These are phyloP conservation scores for Cucurbitaria berberidis DNA, from an alignment of 2,329 filamentous ascomycete species.

Conservation along the genomic window DNA sequence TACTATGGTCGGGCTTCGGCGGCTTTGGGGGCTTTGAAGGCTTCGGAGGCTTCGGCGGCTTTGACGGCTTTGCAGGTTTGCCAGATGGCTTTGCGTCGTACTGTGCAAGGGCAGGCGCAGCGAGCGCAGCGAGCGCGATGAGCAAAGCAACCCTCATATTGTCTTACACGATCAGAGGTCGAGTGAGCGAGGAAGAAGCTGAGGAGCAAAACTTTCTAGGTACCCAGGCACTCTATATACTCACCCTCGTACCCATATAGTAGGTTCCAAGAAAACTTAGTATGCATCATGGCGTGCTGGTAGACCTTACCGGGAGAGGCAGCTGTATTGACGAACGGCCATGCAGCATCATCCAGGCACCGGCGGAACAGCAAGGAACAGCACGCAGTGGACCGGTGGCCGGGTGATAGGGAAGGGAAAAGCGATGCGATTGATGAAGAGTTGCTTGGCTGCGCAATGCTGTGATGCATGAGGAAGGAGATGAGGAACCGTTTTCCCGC, in stretches of 20 bases:
- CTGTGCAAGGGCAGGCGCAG: slow-evolving; percentile 26
- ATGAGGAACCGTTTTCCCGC: too few relatives aligned
- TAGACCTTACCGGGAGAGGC: slow-evolving; percentile 28
- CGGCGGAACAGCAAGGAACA: slow-evolving; percentile 2
- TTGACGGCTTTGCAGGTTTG: slow-evolving; percentile 7
- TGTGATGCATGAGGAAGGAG: slow-evolving; percentile 32
- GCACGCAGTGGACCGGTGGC: slow-evolving; percentile 13
- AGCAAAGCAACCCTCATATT: slow-evolving; percentile 41
- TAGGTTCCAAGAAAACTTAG: slow-evolving; percentile 1
- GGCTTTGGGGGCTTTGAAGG: slow-evolving; percentile 10
- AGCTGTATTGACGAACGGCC: slow-evolving; percentile 18
- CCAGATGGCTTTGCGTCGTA: slow-evolving; percentile 13
- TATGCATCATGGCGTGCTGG: slow-evolving; percentile 5
- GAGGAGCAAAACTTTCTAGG: slow-evolving; percentile 3
- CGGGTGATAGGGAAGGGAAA: slow-evolving; percentile 19
- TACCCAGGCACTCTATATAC: slow-evolving; percentile 26
- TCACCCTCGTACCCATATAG: slow-evolving; percentile 11
- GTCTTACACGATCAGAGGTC: neutral
- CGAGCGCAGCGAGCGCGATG: slow-evolving; percentile 34
- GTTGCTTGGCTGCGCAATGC: slow-evolving; percentile 29
- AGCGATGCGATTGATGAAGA: slow-evolving; percentile 16
- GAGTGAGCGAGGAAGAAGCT: slow-evolving; percentile 13
- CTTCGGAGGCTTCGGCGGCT: slow-evolving; percentile 3
- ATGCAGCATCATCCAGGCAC: slow-evolving; percentile 24
- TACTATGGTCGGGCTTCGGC: neutral